Evolutionary conservation across 768 basidiomycete species (phyloP).

Genomic region (Trametes gibbosa): DNA sequence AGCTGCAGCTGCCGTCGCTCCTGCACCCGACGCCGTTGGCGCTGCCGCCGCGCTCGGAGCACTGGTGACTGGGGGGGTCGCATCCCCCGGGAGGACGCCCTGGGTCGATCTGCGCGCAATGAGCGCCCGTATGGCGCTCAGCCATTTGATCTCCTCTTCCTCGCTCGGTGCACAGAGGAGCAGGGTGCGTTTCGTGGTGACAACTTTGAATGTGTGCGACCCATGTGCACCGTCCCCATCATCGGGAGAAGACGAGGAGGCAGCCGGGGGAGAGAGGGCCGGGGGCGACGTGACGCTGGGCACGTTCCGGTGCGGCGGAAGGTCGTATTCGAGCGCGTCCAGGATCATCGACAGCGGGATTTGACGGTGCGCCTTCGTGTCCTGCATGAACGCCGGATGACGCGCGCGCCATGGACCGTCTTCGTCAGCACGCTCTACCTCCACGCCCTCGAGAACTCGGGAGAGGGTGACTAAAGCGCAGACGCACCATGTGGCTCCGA

Average conservation of each 20-base stretch:
- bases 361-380: conserved; percentile 82
- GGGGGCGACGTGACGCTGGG: conserved; percentile 31
- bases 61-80: conserved; percentile 17
- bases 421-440: conserved; percentile 8
- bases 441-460: conserved; percentile 1
- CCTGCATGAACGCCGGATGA: conserved; percentile 46
- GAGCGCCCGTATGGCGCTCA: conserved; percentile 90
- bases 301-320: conserved; percentile 47
- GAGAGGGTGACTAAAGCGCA: conserved; percentile 15
- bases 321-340: conserved; percentile 87
- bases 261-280: conserved; percentile 32
- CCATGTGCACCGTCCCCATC: conserved; percentile 46
- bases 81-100: conserved; percentile 33
- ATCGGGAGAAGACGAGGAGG: conserved; percentile 16
- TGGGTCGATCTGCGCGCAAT: conserved; percentile 62
- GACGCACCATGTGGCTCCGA: conserved; percentile 90
- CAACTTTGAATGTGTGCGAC: conserved; percentile 86
- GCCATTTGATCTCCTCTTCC: conserved; percentile 98
- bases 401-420: conserved; percentile 1
- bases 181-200: conserved; percentile 89
- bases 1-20: not conserved
- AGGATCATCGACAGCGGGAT: conserved; percentile 84
- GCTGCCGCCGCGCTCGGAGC: not conserved
- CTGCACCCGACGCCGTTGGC: too few relatives aligned
- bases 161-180: conserved; percentile 92